A percentile compares a stretch with the other conserved stretches of the same genome.
phyloP scores from a whole-genome alignment of 73 alveolate species.

The Symbiodinium pilosum region DNA sequence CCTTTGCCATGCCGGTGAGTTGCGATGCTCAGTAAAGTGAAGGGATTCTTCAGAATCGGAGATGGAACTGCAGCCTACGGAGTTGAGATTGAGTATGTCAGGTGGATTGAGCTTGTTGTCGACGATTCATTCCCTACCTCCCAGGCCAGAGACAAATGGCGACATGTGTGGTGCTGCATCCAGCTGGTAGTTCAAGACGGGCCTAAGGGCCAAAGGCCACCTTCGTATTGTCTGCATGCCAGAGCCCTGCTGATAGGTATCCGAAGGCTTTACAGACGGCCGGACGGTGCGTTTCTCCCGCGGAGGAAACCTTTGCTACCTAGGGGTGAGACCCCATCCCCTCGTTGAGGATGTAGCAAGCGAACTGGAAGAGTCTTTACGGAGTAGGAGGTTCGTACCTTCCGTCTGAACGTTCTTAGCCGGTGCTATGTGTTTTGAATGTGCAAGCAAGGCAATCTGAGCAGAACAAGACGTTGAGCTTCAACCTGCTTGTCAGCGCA shows the following conservation, averaged over 20 bases:
- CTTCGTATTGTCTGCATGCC: background rate
- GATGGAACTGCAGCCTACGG: too few species aligned
- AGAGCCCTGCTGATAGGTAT: conserved; percentile 12
- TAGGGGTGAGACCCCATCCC: too few species aligned
- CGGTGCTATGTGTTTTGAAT: too few species aligned
- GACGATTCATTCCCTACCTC: conserved; percentile 79
- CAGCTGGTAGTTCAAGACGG: background rate
- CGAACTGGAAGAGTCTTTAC: too few species aligned
- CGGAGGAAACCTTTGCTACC: conserved; percentile 91
- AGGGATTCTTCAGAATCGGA: background rate
- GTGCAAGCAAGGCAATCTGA: too few species aligned
- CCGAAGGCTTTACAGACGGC: conserved; percentile 50
- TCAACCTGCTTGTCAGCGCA: too few species aligned
- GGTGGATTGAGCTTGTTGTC: conserved; percentile 81
- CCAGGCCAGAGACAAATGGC: too few species aligned
- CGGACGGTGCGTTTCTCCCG: conserved; percentile 64
- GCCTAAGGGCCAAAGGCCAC: background rate
- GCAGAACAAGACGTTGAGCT: too few species aligned
- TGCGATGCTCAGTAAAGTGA: background rate
- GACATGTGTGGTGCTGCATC: too few species aligned
- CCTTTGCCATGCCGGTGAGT: conserved; percentile 83
- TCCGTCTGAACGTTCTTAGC: too few species aligned
- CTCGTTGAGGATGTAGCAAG: too few species aligned
- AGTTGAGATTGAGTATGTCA: background rate
- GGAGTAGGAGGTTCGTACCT: too few species aligned